Percentiles rank a stretch among this genome's conserved stretches.
Conservation (phyloP, 1,284 basidiomycete species). For the Moniliella sp. region DNA sequence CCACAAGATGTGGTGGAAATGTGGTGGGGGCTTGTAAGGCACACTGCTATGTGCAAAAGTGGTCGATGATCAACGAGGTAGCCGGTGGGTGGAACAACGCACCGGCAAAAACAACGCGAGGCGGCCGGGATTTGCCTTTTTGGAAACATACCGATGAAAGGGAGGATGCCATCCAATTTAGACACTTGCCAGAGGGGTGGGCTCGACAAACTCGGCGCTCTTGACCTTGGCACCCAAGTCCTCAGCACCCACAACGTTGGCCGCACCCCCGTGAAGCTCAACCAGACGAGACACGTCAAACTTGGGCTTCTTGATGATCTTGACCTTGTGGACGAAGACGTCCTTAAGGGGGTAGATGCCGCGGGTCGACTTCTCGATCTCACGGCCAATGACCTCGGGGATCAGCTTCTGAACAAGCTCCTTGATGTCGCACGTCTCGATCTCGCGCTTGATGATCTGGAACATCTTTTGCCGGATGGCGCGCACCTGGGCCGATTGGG, state of each 20-base stretch:
- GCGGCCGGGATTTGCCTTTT: too few relatives aligned
- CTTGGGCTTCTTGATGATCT: conserved; percentile 84
- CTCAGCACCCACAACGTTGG: conserved; percentile 38
- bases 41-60: too few relatives aligned
- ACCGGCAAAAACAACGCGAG: too few relatives aligned
- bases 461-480: conserved; percentile 99
- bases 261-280: conserved; percentile 74
- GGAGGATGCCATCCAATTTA: too few relatives aligned
- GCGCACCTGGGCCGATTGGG: conserved; percentile 76
- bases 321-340: conserved; percentile 82
- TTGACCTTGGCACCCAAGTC: conserved; percentile 67
- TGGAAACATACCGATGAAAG: too few relatives aligned
- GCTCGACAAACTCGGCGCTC: conserved; percentile 72
- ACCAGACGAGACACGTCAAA: conserved; percentile 84
- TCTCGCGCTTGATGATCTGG: conserved; percentile 95
- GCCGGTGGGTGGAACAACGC: too few relatives aligned
- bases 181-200: conserved; percentile 56
- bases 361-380: conserved; percentile 94
- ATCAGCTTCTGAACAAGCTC: conserved; percentile 87
- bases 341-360: conserved; percentile 77
- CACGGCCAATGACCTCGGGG: conserved; percentile 91
- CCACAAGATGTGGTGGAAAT: too few relatives aligned
- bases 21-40: too few relatives aligned
- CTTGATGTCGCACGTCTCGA: conserved; percentile 84
- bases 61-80: too few relatives aligned